A percentile compares a stretch with the other conserved stretches of the same genome.
These are phyloP conservation scores for sorghum (Sorghum bicolor) DNA, from an alignment of 176 grass and related monocot species.

Conservation along the genomic window Sorghum_bicolor_NCBIv3 NC_012870.2:77413001-77413500, in stretches of 20 bases:
- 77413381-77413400: constrained; percentile 30
- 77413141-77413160: constrained; percentile 62
- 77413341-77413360: background rate
- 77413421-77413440: constrained; percentile 37
- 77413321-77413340: background rate
- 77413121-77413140: constrained; percentile 84
- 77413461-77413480: background rate
- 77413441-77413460: background rate
- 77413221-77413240: constrained; percentile 92
- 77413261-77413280: constrained; percentile 87
- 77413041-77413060: constrained; percentile 20
- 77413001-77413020: background rate
- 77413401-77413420: constrained; percentile 52
- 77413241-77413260: constrained; percentile 62
- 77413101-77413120: constrained; percentile 55
- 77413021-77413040: constrained; percentile 33
- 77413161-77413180: constrained; percentile 79
- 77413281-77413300: constrained; percentile 66
- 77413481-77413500: constrained; percentile 16
- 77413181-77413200: constrained; percentile 85
- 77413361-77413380: constrained; percentile 37
- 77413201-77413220: constrained; percentile 70
- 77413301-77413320: constrained; percentile 27
- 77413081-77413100: background rate
- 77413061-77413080: background rate